Base-by-base conservation (phyloP, 2,329 filamentous ascomycete species). In the Trematosphaeria pertusa region DNA sequence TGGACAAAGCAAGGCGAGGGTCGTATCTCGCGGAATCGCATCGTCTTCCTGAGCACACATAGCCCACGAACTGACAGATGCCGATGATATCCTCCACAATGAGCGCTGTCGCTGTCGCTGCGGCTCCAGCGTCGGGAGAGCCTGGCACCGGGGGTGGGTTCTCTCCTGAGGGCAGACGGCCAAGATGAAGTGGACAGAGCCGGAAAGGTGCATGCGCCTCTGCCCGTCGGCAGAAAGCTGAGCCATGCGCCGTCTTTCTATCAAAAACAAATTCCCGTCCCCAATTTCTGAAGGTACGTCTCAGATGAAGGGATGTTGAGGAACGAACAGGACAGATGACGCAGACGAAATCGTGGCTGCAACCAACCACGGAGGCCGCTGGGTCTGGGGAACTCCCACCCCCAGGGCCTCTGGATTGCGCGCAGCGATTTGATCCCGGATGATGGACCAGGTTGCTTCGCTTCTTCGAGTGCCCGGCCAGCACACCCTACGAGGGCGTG, bases 391-490 rank as follows among this genome's bases (percentile, higher is more conserved):
- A n/a, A n/a, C n/a, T n/a, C n/a, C n/a, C n/a, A n/a, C n/a, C n/a
- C n/a, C n/a, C n/a, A 75, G 70, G 18, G 78, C 73, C 22, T 74
- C 69, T 17, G 69, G 64, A 52, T 77, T 76, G 57, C 79, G n/a
- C n/a, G n/a, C n/a, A n/a, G n/a, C 77, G 41, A 78, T 62, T 34
- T 76, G 69, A 56, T 82, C 80, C 37, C 80, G 76, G 37, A 81
- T 71, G 49, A 75, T 73, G 22, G 80, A 83, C 72, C 81, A 84
- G 14, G 80, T n/a, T n/a, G n/a, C n/a, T n/a, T n/a, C n/a, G n/a
- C n/a, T n/a, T n/a, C n/a, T n/a, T n/a, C n/a, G n/a, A n/a, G n/a
- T n/a, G n/a, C n/a, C n/a, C n/a, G n/a, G n/a, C n/a, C n/a, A n/a
- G n/a, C n/a, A n/a, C n/a, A n/a, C n/a, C n/a, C n/a, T n/a, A n/a